Conservation (phyloP, 768 basidiomycete genomes). For the Rhodotorula graminis region DNA sequence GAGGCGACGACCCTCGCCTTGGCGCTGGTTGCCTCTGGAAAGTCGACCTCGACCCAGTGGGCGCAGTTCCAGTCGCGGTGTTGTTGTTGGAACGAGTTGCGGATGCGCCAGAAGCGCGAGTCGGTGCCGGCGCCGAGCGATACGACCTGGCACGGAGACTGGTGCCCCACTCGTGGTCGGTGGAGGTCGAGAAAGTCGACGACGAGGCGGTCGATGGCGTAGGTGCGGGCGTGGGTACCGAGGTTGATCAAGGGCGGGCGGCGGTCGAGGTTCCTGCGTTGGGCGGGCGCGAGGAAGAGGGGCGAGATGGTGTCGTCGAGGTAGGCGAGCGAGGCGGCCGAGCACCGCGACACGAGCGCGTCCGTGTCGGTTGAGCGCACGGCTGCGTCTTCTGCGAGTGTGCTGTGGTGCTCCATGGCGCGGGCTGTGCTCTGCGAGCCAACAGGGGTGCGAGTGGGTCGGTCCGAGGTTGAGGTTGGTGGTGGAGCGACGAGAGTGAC, state of each 20-base stretch:
- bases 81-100: slow-evolving; percentile 37
- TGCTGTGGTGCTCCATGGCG: neutral
- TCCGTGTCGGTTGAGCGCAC: slow-evolving; percentile 72
- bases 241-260: slow-evolving; percentile 89
- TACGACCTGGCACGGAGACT: slow-evolving; percentile 78
- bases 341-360: slow-evolving; percentile 74
- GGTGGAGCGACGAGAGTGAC: neutral
- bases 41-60: slow-evolving; percentile 75
- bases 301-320: slow-evolving; percentile 23
- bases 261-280: slow-evolving; percentile 55
- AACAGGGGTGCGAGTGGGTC: neutral
- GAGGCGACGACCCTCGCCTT: slow-evolving; percentile 78
- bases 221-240: slow-evolving; percentile 81
- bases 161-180: slow-evolving; percentile 56
- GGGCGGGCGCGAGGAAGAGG: slow-evolving; percentile 49
- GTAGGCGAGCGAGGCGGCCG: slow-evolving; percentile 55
- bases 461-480: neutral
- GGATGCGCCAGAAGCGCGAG: slow-evolving; percentile 86
- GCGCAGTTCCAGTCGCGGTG: slow-evolving; percentile 11
- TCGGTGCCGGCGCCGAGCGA: slow-evolving; percentile 94
- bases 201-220: slow-evolving; percentile 57
- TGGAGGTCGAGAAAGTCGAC: slow-evolving; percentile 60
- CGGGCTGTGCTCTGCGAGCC: neutral
- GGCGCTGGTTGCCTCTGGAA: slow-evolving; percentile 72
- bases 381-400: slow-evolving; percentile 31